Evolutionary conservation across 305 asterid genomes (phyloP).

Genomic region (Plantago coronopus): DNA sequence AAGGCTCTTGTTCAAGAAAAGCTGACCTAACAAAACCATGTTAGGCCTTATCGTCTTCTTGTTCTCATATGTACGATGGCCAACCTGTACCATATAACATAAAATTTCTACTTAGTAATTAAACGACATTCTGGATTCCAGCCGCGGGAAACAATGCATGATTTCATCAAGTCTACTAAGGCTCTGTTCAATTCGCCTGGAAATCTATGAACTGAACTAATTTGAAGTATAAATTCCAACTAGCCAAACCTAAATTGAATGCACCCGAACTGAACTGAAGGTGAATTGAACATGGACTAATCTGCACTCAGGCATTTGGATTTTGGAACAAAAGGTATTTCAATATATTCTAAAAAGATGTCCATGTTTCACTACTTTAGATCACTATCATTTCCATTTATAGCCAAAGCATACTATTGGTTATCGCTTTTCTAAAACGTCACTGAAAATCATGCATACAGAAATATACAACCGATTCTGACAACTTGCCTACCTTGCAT

Average conservation of each 20-base stretch:
- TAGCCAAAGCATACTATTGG: no score
- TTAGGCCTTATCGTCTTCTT: slow-evolving; percentile 82
- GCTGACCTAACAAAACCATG: slow-evolving; percentile 80
- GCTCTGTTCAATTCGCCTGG: no score
- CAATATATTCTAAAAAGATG: background rate
- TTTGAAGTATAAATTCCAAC: no score
- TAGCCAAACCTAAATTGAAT: no score
- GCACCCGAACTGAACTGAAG: no score
- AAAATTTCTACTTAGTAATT: slow-evolving; percentile 2
- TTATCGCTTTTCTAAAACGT: no score
- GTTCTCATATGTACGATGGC: slow-evolving; percentile 81
- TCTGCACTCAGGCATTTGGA: no score
- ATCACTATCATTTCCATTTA: background rate
- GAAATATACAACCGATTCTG: no score
- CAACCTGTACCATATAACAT: slow-evolving; percentile 49
- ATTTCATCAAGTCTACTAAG: background rate
- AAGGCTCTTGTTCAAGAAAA: slow-evolving; percentile 71
- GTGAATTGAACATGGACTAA: no score
- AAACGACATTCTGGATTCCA: background rate
- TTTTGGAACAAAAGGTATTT: background rate
- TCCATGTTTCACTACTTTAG: background rate
- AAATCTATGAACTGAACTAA: no score
- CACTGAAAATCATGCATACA: no score
- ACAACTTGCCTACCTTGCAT: no score
- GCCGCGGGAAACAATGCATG: background rate